Evolutionary conservation across 2,329 filamentous ascomycete genomes (phyloP), one percentile per base, ranked within the genome.

Genomic region (Curvularia spicifera): DNA sequence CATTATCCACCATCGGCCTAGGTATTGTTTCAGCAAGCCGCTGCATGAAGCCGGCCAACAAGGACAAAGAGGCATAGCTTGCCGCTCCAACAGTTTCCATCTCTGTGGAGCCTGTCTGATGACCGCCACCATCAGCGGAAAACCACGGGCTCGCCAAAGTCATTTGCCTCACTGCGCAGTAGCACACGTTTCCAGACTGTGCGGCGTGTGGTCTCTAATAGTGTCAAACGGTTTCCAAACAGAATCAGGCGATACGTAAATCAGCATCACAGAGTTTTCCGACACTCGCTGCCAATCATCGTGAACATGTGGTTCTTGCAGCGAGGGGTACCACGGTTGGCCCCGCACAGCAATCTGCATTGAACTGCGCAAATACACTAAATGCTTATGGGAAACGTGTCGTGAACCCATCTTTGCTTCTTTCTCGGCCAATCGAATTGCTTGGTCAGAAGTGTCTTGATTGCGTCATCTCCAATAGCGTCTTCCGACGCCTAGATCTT

Each of bases 391-490:
- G 44, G 26, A 22, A 31, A 33, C n/a, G 28, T 31, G 44, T 33
- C 31, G 44, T 47, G 44, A 47, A 40, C 15, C 9, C 24, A 52
- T 51, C 18, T 10, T 51, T 26, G 40, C 45, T 56, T 37, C 20
- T 29, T 37, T n/a, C 49, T 22, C 26, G 43, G 15, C 54, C 43
- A 35, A 46, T 46, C 20, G 6, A 42, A 52, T 31, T 29, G 26
- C 50, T 53, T 35, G 31, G 20, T 40, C 42, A 40, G 15, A 31
- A 20, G 35, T 28, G 43, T 39, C 37, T 53, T 26, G 54, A 53
- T 48, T 53, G 50, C 54, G 43, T 57, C 54, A 57, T 53, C 37
- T 26, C 24, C 20, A 18, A 42, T 48, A 47, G 22, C 44, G 29
- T 37, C 43, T 48, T 57, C 15, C 26, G 22, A 43, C 26, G 49